Conservation (phyloP, 768 basidiomycete species). For the Podaxis carcinomalis region DNA sequence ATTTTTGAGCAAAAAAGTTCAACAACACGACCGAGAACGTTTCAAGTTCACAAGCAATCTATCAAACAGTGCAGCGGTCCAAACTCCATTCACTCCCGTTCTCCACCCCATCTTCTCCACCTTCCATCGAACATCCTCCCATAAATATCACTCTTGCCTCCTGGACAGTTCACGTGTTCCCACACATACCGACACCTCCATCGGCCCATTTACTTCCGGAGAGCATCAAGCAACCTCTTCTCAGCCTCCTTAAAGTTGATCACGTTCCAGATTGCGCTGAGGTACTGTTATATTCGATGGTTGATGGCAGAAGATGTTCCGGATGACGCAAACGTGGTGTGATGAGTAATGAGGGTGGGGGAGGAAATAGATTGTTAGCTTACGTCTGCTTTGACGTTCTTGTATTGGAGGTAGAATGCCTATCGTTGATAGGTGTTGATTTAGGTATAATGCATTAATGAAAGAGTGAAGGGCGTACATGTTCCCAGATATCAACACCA, state of each 20-base stretch:
- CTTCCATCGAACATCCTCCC: not conserved
- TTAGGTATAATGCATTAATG: not conserved
- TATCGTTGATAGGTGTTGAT: not conserved
- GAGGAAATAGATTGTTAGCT: constrained; percentile 27
- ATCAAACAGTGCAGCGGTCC: not conserved
- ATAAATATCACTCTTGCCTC: not conserved
- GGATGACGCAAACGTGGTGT: not conserved
- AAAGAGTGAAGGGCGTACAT: constrained; percentile 25
- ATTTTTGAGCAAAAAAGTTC: not conserved
- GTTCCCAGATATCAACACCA: constrained; percentile 94
- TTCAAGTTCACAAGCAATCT: not conserved
- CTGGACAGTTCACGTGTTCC: not conserved
- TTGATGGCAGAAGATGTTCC: not conserved
- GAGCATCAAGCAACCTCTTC: constrained; percentile 31
- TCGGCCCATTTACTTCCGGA: constrained; percentile 10
- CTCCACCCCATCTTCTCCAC: not conserved
- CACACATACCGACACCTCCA: not conserved
- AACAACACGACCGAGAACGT: not conserved
- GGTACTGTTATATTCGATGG: constrained; percentile 49
- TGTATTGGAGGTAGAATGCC: constrained; percentile 94
- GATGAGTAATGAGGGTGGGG: not conserved
- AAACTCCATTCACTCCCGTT: not conserved
- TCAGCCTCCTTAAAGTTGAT: constrained; percentile 90
- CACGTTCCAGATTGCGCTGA: constrained; percentile 86
- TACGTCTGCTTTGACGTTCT: constrained; percentile 91